A percentile compares a stretch with the other conserved stretches of the same genome.
These are phyloP conservation scores for Aspergillus sp. DNA, from an alignment of 2,329 filamentous ascomycete genomes.

Conservation along the genomic window DNA sequence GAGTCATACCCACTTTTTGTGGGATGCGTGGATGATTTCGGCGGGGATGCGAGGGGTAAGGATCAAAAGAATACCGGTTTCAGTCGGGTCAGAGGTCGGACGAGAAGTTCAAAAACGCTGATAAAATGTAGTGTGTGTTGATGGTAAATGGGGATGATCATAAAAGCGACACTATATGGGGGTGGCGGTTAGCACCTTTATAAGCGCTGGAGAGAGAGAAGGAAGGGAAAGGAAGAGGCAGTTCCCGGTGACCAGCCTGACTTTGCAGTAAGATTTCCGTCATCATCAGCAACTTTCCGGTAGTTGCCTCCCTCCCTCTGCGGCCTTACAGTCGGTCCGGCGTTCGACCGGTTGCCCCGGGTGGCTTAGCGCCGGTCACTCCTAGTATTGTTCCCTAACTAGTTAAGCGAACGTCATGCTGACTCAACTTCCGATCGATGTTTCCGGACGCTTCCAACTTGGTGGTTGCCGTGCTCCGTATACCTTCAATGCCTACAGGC, in stretches of 20 bases:
- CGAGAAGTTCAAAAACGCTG: background rate
- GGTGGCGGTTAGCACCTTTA: slow-evolving; percentile 13
- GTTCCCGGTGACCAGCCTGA: slow-evolving; percentile 9
- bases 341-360: background rate
- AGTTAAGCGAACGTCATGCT: background rate
- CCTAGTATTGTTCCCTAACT: background rate
- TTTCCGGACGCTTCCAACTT: background rate
- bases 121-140: background rate
- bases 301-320: slow-evolving; percentile 5
- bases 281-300: slow-evolving; percentile 20
- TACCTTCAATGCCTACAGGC: too few species aligned
- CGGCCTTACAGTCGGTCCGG: slow-evolving; percentile 14
- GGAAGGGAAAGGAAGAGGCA: slow-evolving; percentile 8
- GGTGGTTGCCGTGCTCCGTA: background rate
- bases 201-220: slow-evolving; percentile 4
- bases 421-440: background rate
- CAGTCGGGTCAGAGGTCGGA: slow-evolving; percentile 1
- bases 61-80: background rate
- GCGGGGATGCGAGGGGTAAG: slow-evolving; percentile 18
- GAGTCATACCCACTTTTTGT: slow-evolving; percentile 19
- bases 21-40: slow-evolving; percentile 15
- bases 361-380: slow-evolving; percentile 5
- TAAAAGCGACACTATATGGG: background rate
- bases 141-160: background rate
- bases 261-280: slow-evolving; percentile 22